Conservation (phyloP, 2,329 filamentous ascomycete genomes). For the Fusarium hainanense region DNA sequence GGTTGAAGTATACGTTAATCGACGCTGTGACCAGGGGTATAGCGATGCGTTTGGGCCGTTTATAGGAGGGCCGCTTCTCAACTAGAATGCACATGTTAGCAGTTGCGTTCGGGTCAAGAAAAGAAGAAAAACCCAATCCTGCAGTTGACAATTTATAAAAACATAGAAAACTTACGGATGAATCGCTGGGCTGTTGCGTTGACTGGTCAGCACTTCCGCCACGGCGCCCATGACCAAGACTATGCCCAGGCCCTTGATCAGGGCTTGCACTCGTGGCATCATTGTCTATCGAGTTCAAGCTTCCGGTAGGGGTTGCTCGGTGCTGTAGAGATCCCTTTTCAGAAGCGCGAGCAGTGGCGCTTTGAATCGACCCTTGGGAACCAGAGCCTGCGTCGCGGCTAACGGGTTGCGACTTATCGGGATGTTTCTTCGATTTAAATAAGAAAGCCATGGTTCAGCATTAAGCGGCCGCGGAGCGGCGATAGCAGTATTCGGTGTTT, state of each 20-base stretch:
- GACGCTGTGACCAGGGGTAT: slow-evolving; percentile 95
- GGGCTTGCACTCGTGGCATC: slow-evolving; percentile 69
- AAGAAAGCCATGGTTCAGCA: slow-evolving; percentile 77
- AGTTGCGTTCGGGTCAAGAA: not conserved
- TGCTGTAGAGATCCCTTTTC: slow-evolving; percentile 64
- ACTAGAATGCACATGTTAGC: slow-evolving; percentile 51
- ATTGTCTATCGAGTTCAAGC: slow-evolving; percentile 77
- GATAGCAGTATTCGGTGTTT: slow-evolving; percentile 39
- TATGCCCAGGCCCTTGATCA: slow-evolving; percentile 63
- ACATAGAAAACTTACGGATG: slow-evolving; percentile 54
- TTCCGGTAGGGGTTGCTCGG: slow-evolving; percentile 80
- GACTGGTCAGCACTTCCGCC: slow-evolving; percentile 62
- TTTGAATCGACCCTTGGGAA: slow-evolving; percentile 60
- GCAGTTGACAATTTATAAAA: not conserved
- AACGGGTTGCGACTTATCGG: slow-evolving; percentile 66
- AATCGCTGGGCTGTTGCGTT: slow-evolving; percentile 53
- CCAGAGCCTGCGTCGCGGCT: slow-evolving; percentile 65
- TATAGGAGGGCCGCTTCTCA: slow-evolving; percentile 63
- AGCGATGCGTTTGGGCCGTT: slow-evolving; percentile 78
- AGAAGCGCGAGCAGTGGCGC: slow-evolving; percentile 57
- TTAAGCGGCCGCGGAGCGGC: slow-evolving; percentile 53
- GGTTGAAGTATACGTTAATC: slow-evolving; percentile 84
- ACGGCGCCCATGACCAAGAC: slow-evolving; percentile 62
- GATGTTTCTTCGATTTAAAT: slow-evolving; percentile 84
- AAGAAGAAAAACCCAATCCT: not conserved